Evolutionary conservation across 352 stramenopile genomes (phyloP), one percentile per base, ranked within the genome.

Genomic region (Pythium monospermum): DNA sequence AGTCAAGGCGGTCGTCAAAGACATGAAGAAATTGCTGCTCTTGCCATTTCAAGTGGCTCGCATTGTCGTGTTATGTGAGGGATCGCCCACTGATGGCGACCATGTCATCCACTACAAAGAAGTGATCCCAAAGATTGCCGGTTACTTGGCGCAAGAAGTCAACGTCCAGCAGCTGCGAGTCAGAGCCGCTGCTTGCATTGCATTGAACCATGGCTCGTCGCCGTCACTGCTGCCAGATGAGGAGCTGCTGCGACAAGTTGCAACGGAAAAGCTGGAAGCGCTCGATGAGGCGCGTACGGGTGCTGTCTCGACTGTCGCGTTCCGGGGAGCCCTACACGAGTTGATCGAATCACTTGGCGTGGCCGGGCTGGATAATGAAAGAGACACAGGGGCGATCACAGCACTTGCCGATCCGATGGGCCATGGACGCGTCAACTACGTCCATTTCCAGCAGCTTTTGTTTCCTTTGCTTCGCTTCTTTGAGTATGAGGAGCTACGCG

Each of bases 361-460:
- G 2, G 31, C 27, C 2, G 48, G 71, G 21, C 40, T 83, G 10
- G 54, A 69, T 16, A 57, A 46, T 6, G 30, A 27, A 4, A 33
- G 35, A 2, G 65, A 69, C 25, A 49, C 66, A 26, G 59, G 58
- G 4, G 58, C 71, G 40, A 50, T 85, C 2, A 66, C 54, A 19
- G 71, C 53, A 2, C 35, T 83, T 16, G 74, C 66, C 0, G 74
- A 88, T 39, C 59, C 66, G 3, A 65, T 67, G n/a, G 60, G 65
- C 12, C 69, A 60, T 10, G 74, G 74, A 10, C 73, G 77, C 36
- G 77, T 86, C 33, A 83, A 83, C 59, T 85, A 83, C 37, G 53
- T 62, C 25, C 64, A 59, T 49, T 85, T 85, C 28, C 62, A 83
- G 40, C 73, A 86, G 41, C 53, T 79, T 4, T 45, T 83, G 46